Evolutionary conservation across 1,284 basidiomycete genomes (phyloP), one percentile per base, ranked within the genome.

Genomic region (Takashimella tepidaria): DNA sequence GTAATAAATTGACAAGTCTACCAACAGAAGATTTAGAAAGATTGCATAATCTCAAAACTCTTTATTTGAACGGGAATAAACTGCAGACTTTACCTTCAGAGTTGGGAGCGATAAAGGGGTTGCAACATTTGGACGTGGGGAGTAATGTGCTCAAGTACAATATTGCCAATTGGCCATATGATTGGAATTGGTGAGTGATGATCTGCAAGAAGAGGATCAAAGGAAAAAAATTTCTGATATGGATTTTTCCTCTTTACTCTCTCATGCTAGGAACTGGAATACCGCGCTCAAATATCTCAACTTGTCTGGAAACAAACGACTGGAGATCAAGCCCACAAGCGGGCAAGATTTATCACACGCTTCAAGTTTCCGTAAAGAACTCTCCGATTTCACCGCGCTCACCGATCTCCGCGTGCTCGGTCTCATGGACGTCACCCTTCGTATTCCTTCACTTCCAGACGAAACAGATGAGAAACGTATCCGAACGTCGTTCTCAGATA

Each of bases 131-230:
- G 57, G 96, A 99, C 70, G 96, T 91, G 1, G 93, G 95, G 5
- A 93, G 88, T 73, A 99, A 99, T 72, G 76, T 85, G 50, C 80
- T 99, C 75, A 93, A 91, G 81, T 98, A 98, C 77, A 99, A 98
- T 72, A 93, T 98, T 62, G 89, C 92, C 66, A 99, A 98, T 69
- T 95, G 87, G 87, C 90, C 95, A 68, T 99, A 95, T 75, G 96
- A 99, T 77, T 98, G 95, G 95, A 98, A 99, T 74, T 99, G 96
- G 96, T 92, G 60, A 51, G 81, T 76, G 42, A 44, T 59, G 54
- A 24, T 22, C 54, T 56, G 22, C 37, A 20, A 4, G 10, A 13
- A 20, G 13, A 24, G 21, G 27, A n/a, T 13, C 4, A 16, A 31
- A 49, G 53, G 45, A 51, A 41, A 21, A 19, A 25, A 41, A 16